Conservation (phyloP, 345 rosid genomes). For the Xanthoceras sorbifolium region DNA sequence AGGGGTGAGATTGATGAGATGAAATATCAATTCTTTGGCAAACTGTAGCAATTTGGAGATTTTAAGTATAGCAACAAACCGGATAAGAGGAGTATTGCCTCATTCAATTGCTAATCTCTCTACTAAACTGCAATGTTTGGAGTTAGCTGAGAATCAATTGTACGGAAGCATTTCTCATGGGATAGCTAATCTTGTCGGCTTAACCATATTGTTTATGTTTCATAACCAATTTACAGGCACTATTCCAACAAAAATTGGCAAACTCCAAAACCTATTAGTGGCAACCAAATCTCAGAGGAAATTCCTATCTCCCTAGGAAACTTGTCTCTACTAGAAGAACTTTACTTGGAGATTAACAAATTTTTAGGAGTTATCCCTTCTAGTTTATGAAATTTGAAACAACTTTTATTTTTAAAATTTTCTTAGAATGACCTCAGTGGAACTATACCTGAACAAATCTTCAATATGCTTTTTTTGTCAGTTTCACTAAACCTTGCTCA, state of each 20-base stretch:
- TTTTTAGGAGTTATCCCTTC: conserved; percentile 27
- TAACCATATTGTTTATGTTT: background rate
- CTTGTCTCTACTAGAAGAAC: background rate
- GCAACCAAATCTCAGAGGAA: background rate
- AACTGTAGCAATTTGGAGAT: background rate
- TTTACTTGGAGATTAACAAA: conserved; percentile 16
- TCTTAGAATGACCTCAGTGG: conserved; percentile 28
- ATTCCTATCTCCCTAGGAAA: conserved; percentile 21
- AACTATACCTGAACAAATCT: conserved; percentile 5
- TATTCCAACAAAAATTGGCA: background rate
- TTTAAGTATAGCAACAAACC: background rate
- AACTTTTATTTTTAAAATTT: background rate
- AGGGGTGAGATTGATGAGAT: conserved; percentile 10
- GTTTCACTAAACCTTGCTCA: conserved; percentile 14
- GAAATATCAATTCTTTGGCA: background rate
- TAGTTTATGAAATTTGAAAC: conserved; percentile 9
- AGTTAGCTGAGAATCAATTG: background rate
- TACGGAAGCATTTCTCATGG: conserved; percentile 15
- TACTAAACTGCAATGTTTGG: background rate
- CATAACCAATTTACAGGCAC: conserved; percentile 6
- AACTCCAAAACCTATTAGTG: background rate
- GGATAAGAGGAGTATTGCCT: conserved; percentile 20
- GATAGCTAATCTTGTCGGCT: conserved; percentile 1
- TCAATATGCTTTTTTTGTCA: conserved; percentile 9
- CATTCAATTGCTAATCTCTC: conserved; percentile 22